Percentiles rank a stretch among this genome's conserved stretches.
Conservation (phyloP, 2,329 filamentous ascomycete species). For the Tolypocladium guangdongense region DNA sequence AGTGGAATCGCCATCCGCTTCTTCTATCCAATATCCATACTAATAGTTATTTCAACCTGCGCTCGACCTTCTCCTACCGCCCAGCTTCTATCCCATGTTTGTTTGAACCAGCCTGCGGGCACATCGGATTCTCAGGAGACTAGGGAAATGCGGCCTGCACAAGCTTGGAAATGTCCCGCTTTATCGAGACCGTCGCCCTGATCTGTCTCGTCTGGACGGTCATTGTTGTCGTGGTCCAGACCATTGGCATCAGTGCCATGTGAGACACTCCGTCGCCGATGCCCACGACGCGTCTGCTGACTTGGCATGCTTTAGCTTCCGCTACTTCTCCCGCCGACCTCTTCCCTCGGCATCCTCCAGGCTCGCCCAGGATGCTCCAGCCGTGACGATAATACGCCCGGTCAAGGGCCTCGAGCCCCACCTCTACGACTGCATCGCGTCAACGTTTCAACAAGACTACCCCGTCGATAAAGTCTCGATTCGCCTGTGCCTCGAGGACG, state of each 20-base stretch:
- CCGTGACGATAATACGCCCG: conserved; percentile 84
- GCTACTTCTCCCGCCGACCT: conserved; percentile 39
- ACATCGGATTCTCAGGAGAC: neutral
- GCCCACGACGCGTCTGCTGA: neutral
- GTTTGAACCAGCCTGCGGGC: neutral
- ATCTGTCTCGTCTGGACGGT: conserved; percentile 42
- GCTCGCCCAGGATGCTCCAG: conserved; percentile 49
- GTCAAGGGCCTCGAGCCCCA: conserved; percentile 85
- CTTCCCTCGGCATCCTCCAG: conserved; percentile 38
- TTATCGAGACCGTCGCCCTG: conserved; percentile 29
- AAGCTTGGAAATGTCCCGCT: conserved; percentile 13
- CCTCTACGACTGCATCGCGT: conserved; percentile 85
- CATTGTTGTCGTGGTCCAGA: conserved; percentile 41
- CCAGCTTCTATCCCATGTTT: neutral
- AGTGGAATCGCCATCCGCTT: neutral
- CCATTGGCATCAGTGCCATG: conserved; percentile 46
- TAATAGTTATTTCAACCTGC: neutral
- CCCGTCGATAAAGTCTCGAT: conserved; percentile 66
- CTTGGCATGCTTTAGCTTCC: conserved; percentile 28
- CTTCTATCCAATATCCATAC: neutral
- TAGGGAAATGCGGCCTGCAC: conserved; percentile 3
- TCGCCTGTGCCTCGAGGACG: conserved; percentile 69
- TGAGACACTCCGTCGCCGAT: conserved; percentile 18
- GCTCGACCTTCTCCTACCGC: neutral
- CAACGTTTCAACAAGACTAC: conserved; percentile 75